Evolutionary conservation across 352 stramenopile species (phyloP), one percentile per base, ranked within the genome.

Genomic region (Lagenidium giganteum): DNA sequence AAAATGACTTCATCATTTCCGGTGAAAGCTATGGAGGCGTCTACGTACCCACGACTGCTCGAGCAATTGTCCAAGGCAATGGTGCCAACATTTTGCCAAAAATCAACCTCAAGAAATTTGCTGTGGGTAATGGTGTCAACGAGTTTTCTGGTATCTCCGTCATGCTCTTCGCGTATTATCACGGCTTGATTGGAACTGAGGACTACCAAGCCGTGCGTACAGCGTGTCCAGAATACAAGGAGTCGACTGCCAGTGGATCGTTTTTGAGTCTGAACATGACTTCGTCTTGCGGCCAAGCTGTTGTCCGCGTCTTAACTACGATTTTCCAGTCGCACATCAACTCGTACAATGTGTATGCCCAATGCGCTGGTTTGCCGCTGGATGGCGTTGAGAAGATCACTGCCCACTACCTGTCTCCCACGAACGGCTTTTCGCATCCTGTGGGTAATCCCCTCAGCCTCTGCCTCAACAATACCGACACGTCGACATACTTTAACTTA

Each of bases 81-180:
- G 31, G 36, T 5, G 46, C 37, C 6, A 34, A 47, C 20, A 47
- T 64, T 13, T 21, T 38, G 4, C 39, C 50, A 8, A 49, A 39
- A 12, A 80, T 95, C 48, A 75, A 87, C 18, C 54, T 97, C 16
- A 87, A 86, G 58, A 94, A 93, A 41, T 93, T 96, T 45, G 87
- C 84, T 5, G 80, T 96, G 28, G 67, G 70, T 23, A 77, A 83
- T 16, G 74, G 73, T 21, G 57, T 74, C 18, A 70, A 78, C 54
- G 60, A 70, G 38, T 64, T 56, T 20, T 27, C 23, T 3, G 22
- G 21, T 8, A 46, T 69, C 4, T 65, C 64, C 11, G 39, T 59
- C n/a, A 32, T 75, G 9, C 24, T 65, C n/a, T 78, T 72, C 32
- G 65, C 66, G 42, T 80, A 84, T 47, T 70, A 64, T 29, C 72